Base-by-base conservation (phyloP, 495 filamentous ascomycete species). In the Clohesyomyces aquaticus region DNA sequence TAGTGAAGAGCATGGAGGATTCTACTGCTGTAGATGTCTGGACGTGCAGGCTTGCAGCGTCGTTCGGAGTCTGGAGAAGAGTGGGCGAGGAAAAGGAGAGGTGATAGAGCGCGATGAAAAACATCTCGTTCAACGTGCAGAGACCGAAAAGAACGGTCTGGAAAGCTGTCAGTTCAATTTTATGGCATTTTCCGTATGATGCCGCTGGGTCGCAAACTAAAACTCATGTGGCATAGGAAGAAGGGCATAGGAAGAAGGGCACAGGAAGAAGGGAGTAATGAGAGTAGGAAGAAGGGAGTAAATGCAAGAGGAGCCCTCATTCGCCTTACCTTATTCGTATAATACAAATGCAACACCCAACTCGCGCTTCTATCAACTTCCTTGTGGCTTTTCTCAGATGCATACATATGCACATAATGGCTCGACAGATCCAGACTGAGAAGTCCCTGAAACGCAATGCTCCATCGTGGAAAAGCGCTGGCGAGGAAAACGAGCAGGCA, bases 351-450 rank as follows among this genome's bases (percentile, higher is more conserved):
- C 69, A 99, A 79, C 45, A 98, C 78, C 82, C 86, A 88, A 72
- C 85, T 88, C 60, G 88, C 77, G 73, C 78, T 82, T 51, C 87
- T 85, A 67, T 94, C 91, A 26, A 98, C 86, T 66, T 89, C 94
- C 87, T 98, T 98, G 77, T 98, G 94, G 73, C 90, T 94, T 73
- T 86, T 82, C 45, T 82, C 83, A 54, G 91, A 96, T 10, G 91
- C 92, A 75, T 91, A 98, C 91, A 98, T 97, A 77, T 98, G 95
- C 81, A 97, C 89, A 77, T 97, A 98, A 75, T 98, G 94, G 76
- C 90, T 94, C 32, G 95, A 90, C 67, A 98, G 77, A 75, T 98
- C 94, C 71, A 98, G 74, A 55, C 86, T 86, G 71, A 98, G 98
- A 70, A 98, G 80, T 26, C 87, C 83, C 78, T 98, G 95, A 83